Percentiles rank a stretch among this genome's conserved stretches.
phyloP scores from a whole-genome alignment of 2,329 filamentous ascomycete genomes.

The Claviceps sp. region DNA sequence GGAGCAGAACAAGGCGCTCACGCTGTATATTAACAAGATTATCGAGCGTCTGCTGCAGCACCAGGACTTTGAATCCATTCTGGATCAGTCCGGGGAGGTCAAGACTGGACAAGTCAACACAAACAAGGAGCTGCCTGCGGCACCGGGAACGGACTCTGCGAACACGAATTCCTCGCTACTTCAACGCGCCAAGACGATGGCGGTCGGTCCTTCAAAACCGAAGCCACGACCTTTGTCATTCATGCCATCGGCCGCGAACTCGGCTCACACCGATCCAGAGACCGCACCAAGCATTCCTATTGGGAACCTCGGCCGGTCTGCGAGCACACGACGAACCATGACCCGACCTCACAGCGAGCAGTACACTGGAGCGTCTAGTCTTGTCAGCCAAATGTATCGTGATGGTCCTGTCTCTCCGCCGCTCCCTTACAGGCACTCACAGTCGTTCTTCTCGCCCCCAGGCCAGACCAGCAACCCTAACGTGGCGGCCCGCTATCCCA shows the following conservation, averaged over 20 bases:
- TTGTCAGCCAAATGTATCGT: slow-evolving; percentile 85
- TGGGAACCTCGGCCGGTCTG: slow-evolving; percentile 37
- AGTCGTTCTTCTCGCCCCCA: slow-evolving; percentile 48
- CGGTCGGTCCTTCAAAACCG: slow-evolving; percentile 32
- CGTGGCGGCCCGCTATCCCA: slow-evolving; percentile 38
- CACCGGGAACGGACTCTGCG: slow-evolving; percentile 29
- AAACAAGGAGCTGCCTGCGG: slow-evolving; percentile 76
- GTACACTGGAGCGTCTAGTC: slow-evolving; percentile 48
- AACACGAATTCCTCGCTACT: slow-evolving; percentile 34
- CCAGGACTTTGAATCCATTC: slow-evolving; percentile 86
- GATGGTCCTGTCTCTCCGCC: slow-evolving; percentile 49
- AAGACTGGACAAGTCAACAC: slow-evolving; percentile 30
- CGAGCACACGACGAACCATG: slow-evolving; percentile 36
- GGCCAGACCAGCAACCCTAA: slow-evolving; percentile 36
- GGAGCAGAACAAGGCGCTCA: slow-evolving; percentile 94
- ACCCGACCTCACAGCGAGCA: slow-evolving; percentile 50
- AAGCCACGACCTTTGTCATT: slow-evolving; percentile 44
- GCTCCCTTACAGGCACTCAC: slow-evolving; percentile 43
- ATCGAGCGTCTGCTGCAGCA: slow-evolving; percentile 90
- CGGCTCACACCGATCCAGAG: slow-evolving; percentile 49
- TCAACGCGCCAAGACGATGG: slow-evolving; percentile 49
- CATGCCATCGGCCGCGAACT: slow-evolving; percentile 29
- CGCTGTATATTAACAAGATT: slow-evolving; percentile 97
- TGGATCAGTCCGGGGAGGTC: slow-evolving; percentile 61
- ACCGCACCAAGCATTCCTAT: slow-evolving; percentile 69